Evolutionary conservation across 768 basidiomycete genomes (phyloP), one percentile per base, ranked within the genome.

Genomic region (Tephrocybe rancida): DNA sequence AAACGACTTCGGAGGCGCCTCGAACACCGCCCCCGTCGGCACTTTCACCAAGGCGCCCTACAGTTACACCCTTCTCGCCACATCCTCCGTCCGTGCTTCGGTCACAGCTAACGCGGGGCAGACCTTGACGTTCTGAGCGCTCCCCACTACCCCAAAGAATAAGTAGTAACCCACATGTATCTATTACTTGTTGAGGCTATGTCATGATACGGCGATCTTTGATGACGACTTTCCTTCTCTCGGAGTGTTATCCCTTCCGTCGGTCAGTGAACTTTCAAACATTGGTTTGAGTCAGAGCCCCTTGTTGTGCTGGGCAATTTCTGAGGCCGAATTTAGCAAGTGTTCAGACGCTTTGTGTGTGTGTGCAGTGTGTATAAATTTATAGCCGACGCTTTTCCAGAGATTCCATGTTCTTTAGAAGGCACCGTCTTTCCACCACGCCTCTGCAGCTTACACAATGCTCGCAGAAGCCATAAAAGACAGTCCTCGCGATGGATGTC

Each of bases 401-500:
- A 45, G 48, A 48, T 29, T 41, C 19, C 41, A 58, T 61, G 53
- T 35, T 27, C 38, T 51, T n/a, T 35, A 52, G 43, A 37, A 55
- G 52, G 45, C 44, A 13, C 41, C 19, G 29, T 32, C 14, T 22
- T 38, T 52, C 29, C 46, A 21, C 14, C 43, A 41, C 37, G 18
- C 37, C 29, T 29, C 32, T 35, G 22, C 47, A 51, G 44, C 27
- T 3, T 11, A 44, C 3, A 47, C 21, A 18, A 65, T 65, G 57
- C 48, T 58, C 19, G 48, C 50, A 30, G 52, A 61, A 60, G 35
- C 60, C 5, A 56, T 76, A 22, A 64, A 64, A 46, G 72, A 77
- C 49, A 65, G 70, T 24, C 79, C 80, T 14, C 62, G 70, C 6
- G 53, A 55, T 25, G 71, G 66, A 48, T 82, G 82, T 54, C 77